These are phyloP conservation scores for Gilbertella persicaria DNA, from an alignment of 371 early-diverging fungal genomes.

Conservation along the genomic window DNA sequence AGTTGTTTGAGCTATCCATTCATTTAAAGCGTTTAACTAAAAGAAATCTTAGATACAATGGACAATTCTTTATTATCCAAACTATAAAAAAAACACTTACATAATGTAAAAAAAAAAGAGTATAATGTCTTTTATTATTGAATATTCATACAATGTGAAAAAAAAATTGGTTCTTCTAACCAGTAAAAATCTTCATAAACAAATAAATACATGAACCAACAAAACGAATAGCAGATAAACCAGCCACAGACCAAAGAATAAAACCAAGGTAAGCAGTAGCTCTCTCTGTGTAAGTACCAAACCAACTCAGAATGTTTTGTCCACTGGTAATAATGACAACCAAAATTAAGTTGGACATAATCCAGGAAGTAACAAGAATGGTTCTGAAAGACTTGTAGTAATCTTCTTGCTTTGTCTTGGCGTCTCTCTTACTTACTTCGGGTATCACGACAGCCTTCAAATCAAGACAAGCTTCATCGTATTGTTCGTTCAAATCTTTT, in stretches of 20 bases:
- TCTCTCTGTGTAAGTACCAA: slow-evolving; percentile 38
- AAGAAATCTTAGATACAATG: too few relatives aligned
- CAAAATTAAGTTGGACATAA: slow-evolving; percentile 78
- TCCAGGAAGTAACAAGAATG: slow-evolving; percentile 72
- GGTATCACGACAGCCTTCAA: slow-evolving; percentile 45
- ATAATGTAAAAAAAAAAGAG: too few relatives aligned
- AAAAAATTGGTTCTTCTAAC: slow-evolving; percentile 18
- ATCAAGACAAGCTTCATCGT: slow-evolving; percentile 69
- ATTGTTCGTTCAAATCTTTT: slow-evolving; percentile 76
- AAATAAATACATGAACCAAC: slow-evolving; percentile 78
- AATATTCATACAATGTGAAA: too few relatives aligned
- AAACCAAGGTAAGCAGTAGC: slow-evolving; percentile 79
- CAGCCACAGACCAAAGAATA: slow-evolving; percentile 89
- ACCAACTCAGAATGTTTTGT: slow-evolving; percentile 26
- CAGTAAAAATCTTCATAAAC: slow-evolving; percentile 54
- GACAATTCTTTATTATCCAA: too few relatives aligned
- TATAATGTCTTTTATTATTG: too few relatives aligned
- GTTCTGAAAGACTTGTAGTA: slow-evolving; percentile 88
- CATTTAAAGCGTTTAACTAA: too few relatives aligned
- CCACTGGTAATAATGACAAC: slow-evolving; percentile 58
- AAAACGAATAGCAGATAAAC: slow-evolving; percentile 80
- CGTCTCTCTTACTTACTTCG: slow-evolving; percentile 64
- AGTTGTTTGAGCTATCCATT: too few relatives aligned
- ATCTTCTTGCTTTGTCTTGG: slow-evolving; percentile 81
- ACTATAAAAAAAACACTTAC: too few relatives aligned